These are phyloP conservation scores for Ophiostoma himal-ulmi DNA, from an alignment of 2,329 filamentous ascomycete genomes.

Conservation along the genomic window DNA sequence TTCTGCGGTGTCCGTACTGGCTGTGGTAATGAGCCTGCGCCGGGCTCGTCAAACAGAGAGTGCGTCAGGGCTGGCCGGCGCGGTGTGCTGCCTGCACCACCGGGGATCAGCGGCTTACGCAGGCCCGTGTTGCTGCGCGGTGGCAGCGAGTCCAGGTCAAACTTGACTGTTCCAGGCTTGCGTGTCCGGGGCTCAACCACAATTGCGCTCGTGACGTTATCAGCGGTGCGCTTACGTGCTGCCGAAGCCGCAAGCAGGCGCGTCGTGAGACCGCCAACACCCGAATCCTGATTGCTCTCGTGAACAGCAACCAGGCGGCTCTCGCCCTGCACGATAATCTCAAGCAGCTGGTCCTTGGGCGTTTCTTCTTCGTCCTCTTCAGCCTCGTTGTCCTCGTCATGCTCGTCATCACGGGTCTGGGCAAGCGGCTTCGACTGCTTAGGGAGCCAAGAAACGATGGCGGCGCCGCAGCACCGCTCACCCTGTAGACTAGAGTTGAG, in stretches of 20 bases:
- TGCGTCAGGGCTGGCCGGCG: constrained; percentile 10
- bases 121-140: constrained; percentile 31
- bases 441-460: constrained; percentile 38
- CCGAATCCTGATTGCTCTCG: constrained; percentile 39
- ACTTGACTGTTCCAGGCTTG: constrained; percentile 39
- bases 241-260: constrained; percentile 28
- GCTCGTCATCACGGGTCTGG: constrained; percentile 21
- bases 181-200: constrained; percentile 48
- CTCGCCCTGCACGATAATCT: constrained; percentile 52
- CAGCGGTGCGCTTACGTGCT: constrained; percentile 32
- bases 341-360: constrained; percentile 37
- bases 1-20: constrained; percentile 7
- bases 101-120: constrained; percentile 25
- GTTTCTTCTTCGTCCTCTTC: constrained; percentile 26
- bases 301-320: constrained; percentile 50
- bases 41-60: constrained; percentile 22
- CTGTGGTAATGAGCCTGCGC: neutral
- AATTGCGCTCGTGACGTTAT: constrained; percentile 42
- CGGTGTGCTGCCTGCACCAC: constrained; percentile 19
- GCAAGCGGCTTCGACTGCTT: constrained; percentile 24
- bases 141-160: constrained; percentile 44
- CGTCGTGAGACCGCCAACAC: constrained; percentile 35
- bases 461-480: constrained; percentile 50
- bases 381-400: constrained; percentile 25
- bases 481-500: constrained; percentile 50